Base-by-base conservation (phyloP, 805 yeast genomes). In the Nakazawaea laoshanensis region DNA sequence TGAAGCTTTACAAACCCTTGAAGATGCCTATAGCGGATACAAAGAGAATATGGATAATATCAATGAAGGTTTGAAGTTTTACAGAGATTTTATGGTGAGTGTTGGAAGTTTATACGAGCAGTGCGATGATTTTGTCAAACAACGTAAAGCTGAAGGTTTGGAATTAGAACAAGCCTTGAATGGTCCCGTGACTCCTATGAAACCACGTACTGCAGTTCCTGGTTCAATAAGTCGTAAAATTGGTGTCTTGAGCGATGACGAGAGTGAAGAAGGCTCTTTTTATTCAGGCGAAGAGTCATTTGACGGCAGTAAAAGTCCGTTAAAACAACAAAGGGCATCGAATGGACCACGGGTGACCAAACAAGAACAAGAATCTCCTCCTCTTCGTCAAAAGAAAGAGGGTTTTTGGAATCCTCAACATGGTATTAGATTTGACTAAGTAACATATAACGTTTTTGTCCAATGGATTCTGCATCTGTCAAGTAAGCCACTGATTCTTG, bases 21-120 rank as follows among this genome's bases (percentile, higher is more conserved):
- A 74, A 34, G 51, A 60, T 4, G 70, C 67, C 1, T 70, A 63
- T 41, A 51, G 59, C 24, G 65, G 70, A 30, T 79, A 63, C 45
- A 52, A 64, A 19, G 84, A 80, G 44, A 63, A 84, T 2, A 52
- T 66, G 12, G 57, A 63, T 4, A 80, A 83, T 47, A 50, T 85
- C 18, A 66, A 66, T 19, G 82, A 80, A 44, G 96, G 95, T 0
- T 45, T 70, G 0, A 65, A 66, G 34, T 87, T 87, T 48, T 88
- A 88, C 56, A 63, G 63, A 24, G 80, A 77, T 33, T 70, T 84
- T 39, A 55, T 66, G 19, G 52, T 51, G 7, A 68, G 69, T 33
- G 64, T 72, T 5, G 55, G 59, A 19, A 52, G 44, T 3, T 65
- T 76, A 14, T 46, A 67, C 25, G 53, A 54, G 10, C 73, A 68